phyloP scores from a whole-genome alignment of 2,329 filamentous ascomycete species.

The Penicillium sp. region DNA sequence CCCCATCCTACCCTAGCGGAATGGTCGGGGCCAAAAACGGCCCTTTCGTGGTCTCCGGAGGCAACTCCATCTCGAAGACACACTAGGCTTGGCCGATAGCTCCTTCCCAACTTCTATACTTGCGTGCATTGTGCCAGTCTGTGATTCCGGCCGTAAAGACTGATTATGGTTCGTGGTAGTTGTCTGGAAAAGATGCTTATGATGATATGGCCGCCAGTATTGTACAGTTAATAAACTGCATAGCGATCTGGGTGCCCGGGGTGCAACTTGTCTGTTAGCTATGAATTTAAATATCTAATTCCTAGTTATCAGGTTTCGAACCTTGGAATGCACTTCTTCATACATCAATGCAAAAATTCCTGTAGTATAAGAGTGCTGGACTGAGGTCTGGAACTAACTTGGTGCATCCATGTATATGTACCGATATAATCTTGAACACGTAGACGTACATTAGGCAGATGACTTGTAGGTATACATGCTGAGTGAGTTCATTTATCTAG shows the following conservation, averaged over 20 bases:
- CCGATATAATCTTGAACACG: too few species aligned
- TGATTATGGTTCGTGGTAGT: not conserved
- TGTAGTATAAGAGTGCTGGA: not conserved
- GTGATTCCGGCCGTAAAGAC: not conserved
- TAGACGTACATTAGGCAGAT: too few species aligned
- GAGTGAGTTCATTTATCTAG: too few species aligned
- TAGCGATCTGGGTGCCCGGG: slow-evolving; percentile 2
- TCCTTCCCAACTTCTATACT: not conserved
- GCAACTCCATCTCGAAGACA: slow-evolving; percentile 26
- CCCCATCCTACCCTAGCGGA: slow-evolving; percentile 24
- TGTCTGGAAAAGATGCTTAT: not conserved
- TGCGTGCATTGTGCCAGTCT: not conserved
- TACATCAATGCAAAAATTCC: not conserved
- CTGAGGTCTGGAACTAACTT: too few species aligned
- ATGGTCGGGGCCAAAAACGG: slow-evolving; percentile 29
- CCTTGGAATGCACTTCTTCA: not conserved
- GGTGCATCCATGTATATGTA: too few species aligned
- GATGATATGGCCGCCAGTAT: not conserved
- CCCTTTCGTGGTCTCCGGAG: slow-evolving; percentile 43
- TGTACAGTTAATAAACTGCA: slow-evolving; percentile 14
- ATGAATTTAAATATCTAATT: slow-evolving; percentile 8
- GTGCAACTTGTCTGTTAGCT: slow-evolving; percentile 8
- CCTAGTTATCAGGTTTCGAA: not conserved
- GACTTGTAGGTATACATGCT: too few species aligned
- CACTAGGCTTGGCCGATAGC: slow-evolving; percentile 14